Conservation (phyloP, 345 rosid genomes). For the Triadica sebifera region DNA sequence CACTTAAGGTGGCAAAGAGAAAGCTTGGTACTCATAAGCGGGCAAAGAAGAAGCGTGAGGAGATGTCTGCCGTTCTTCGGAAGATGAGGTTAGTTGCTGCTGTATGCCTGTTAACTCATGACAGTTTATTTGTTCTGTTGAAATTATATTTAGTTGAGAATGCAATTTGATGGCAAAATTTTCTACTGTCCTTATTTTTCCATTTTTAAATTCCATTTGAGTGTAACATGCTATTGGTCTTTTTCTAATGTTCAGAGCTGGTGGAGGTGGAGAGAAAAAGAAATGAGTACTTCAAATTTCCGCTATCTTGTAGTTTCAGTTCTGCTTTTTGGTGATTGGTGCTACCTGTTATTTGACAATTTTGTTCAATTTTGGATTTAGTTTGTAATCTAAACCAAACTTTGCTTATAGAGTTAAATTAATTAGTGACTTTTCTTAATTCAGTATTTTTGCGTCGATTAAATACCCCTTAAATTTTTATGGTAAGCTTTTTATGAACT, state of each 20-base stretch:
- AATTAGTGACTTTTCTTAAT: background rate
- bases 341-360: background rate
- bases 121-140: background rate
- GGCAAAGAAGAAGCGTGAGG: constrained; percentile 81
- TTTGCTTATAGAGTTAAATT: background rate
- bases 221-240: constrained; percentile 3
- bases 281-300: constrained; percentile 16
- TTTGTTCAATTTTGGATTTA: background rate
- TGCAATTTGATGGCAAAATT: background rate
- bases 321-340: background rate
- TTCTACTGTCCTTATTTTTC: background rate
- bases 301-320: background rate
- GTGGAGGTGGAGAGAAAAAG: constrained; percentile 42
- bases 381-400: background rate
- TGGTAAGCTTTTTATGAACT: background rate
- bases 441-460: background rate
- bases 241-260: constrained; percentile 24
- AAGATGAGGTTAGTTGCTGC: constrained; percentile 52
- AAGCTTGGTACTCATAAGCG: constrained; percentile 82
- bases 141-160: background rate
- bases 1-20: constrained; percentile 72
- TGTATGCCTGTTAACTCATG: background rate
- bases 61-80: constrained; percentile 74
- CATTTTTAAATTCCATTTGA: background rate
- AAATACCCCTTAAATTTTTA: background rate